phyloP scores from a whole-genome alignment of 306 rosid genomes.

The Vicia sativa region DNA sequence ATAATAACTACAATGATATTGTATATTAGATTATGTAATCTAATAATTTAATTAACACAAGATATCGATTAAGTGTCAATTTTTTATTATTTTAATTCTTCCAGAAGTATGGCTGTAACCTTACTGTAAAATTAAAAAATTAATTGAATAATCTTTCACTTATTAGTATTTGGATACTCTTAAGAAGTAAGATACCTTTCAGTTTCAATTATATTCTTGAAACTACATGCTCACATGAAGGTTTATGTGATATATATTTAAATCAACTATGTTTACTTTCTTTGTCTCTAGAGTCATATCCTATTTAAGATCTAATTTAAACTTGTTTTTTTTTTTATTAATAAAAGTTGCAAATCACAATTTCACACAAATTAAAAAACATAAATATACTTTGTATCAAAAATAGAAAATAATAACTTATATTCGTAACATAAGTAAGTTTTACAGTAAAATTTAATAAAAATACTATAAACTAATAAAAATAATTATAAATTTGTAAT shows the following conservation, averaged over 20 bases:
- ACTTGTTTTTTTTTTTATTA: not conserved
- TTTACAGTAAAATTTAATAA: too few relatives aligned
- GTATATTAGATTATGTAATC: too few relatives aligned
- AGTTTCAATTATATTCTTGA: constrained; percentile 2
- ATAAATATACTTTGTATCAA: too few relatives aligned
- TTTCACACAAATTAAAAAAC: too few relatives aligned
- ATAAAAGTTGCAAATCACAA: too few relatives aligned
- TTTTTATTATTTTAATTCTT: not conserved
- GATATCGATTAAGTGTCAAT: not conserved
- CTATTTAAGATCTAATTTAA: not conserved
- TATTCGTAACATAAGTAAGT: too few relatives aligned
- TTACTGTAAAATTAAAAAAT: constrained; percentile 19
- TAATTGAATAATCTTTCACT: constrained; percentile 1
- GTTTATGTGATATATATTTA: not conserved
- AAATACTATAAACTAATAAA: too few relatives aligned
- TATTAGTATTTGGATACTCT: constrained; percentile 9
- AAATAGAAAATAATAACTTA: too few relatives aligned
- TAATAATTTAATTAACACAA: not conserved
- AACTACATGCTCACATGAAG: not conserved
- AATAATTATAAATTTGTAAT: too few relatives aligned
- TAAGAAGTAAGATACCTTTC: constrained; percentile 14
- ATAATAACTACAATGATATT: too few relatives aligned
- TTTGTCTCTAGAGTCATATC: not conserved
- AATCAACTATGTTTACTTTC: not conserved
- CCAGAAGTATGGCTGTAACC: not conserved